phyloP scores from a whole-genome alignment of 1,284 basidiomycete species.

The Ustilago hordei region DNA sequence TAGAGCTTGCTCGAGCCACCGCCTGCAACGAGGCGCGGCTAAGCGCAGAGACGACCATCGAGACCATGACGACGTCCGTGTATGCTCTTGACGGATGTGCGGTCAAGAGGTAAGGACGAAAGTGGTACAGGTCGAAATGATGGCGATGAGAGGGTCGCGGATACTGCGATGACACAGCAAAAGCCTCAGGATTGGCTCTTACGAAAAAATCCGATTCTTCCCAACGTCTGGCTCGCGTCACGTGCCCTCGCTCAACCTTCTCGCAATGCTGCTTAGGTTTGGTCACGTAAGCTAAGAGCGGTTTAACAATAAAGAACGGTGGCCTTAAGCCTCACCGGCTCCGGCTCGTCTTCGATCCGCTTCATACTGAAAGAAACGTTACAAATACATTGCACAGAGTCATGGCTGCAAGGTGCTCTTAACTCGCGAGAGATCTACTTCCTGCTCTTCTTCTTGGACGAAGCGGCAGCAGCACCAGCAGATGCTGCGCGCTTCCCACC shows the following conservation, averaged over 20 bases:
- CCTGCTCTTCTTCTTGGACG: conserved; percentile 41
- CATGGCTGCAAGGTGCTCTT: not conserved
- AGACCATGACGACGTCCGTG: conserved; percentile 24
- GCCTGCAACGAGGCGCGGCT: conserved; percentile 37
- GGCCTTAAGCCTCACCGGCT: not conserved
- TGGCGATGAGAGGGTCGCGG: conserved; percentile 8
- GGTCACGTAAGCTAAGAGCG: conserved; percentile 7
- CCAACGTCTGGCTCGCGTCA: conserved; percentile 23
- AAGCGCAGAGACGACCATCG: conserved; percentile 29
- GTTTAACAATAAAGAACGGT: conserved; percentile 2
- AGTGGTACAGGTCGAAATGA: not conserved
- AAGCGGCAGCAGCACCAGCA: conserved; percentile 16
- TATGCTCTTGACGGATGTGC: not conserved
- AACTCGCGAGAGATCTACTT: conserved; percentile 14
- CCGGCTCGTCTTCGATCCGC: not conserved
- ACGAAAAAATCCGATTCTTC: conserved; percentile 46
- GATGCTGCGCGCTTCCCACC: conserved; percentile 31
- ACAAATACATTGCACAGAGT: conserved; percentile 26
- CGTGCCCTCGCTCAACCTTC: conserved; percentile 16
- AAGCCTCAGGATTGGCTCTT: conserved; percentile 14
- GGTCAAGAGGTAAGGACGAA: not conserved
- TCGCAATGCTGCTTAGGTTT: not conserved
- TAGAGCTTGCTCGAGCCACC: conserved; percentile 21
- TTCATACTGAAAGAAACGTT: not conserved
- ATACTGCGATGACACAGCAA: conserved; percentile 4